Evolutionary conservation across 768 basidiomycete species (phyloP).

Genomic region (Tremella mesenterica): DNA sequence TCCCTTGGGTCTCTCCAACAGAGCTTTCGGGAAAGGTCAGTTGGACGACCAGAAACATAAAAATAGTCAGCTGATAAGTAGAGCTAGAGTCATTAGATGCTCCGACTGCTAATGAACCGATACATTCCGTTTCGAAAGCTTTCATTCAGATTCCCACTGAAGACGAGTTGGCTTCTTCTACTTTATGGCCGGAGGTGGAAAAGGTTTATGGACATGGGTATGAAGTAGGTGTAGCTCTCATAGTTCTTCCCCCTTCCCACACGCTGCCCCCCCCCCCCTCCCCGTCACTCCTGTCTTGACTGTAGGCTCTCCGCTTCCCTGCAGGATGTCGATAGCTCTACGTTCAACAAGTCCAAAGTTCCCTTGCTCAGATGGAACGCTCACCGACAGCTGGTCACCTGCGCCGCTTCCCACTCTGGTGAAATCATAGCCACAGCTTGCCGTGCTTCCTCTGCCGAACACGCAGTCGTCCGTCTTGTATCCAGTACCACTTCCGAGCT

Average conservation of each 20-base stretch:
- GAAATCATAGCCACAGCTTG: slow-evolving; percentile 78
- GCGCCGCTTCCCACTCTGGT: slow-evolving; percentile 64
- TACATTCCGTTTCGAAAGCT: slow-evolving; percentile 39
- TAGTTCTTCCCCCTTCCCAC: too few species aligned
- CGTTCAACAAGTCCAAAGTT: too few species aligned
- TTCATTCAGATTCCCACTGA: slow-evolving; percentile 58
- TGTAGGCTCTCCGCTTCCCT: too few species aligned
- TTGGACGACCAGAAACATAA: slow-evolving; percentile 2
- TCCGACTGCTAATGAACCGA: slow-evolving; percentile 26
- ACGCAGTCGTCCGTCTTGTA: slow-evolving; percentile 79
- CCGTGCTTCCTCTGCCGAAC: slow-evolving; percentile 75
- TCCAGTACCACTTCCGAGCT: slow-evolving; percentile 62
- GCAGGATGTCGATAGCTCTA: too few species aligned
- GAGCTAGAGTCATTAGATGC: slow-evolving; percentile 21
- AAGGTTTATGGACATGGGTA: slow-evolving; percentile 98
- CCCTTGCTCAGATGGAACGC: too few species aligned
- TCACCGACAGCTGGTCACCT: slow-evolving; percentile 65
- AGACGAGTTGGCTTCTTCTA: slow-evolving; percentile 74
- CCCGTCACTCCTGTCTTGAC: not conserved
- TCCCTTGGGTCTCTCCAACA: slow-evolving; percentile 88
- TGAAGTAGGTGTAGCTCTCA: slow-evolving; percentile 57
- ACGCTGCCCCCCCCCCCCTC: not conserved
- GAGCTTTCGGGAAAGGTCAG: slow-evolving; percentile 67
- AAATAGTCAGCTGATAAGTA: slow-evolving; percentile 3
- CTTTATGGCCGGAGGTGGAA: slow-evolving; percentile 93